phyloP scores from a whole-genome alignment of 768 basidiomycete species.

The Boletus speciosus region DNA sequence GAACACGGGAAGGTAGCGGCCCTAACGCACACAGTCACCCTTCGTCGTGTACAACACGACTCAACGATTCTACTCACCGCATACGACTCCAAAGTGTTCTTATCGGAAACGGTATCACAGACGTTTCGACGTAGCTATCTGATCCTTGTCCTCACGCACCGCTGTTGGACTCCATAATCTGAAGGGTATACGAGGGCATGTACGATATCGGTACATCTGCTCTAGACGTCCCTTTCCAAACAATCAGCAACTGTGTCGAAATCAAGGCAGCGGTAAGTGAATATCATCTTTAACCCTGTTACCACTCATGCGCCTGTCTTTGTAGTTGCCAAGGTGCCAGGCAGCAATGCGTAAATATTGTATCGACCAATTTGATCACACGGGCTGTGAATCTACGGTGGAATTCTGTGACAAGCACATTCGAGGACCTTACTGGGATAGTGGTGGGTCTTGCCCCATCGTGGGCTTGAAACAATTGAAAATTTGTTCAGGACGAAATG shows the following conservation, averaged over 20 bases:
- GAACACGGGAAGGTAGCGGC: too few relatives aligned
- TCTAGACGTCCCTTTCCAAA: conserved; percentile 49
- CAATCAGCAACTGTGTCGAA: conserved; percentile 35
- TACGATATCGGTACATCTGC: conserved; percentile 48
- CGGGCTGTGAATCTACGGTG: conserved; percentile 64
- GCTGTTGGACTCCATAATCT: not conserved
- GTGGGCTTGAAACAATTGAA: not conserved
- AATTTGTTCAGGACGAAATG: conserved; percentile 39
- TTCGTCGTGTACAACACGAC: too few relatives aligned
- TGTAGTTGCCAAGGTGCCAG: conserved; percentile 67
- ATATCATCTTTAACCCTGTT: not conserved
- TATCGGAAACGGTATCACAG: conserved; percentile 71
- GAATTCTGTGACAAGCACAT: conserved; percentile 61
- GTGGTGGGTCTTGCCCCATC: conserved; percentile 28
- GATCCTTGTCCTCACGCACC: not conserved
- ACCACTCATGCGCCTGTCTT: not conserved
- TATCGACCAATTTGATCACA: conserved; percentile 59
- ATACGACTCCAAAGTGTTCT: conserved; percentile 52
- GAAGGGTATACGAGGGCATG: conserved; percentile 40
- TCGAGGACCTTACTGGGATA: conserved; percentile 37
- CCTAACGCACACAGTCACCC: too few relatives aligned
- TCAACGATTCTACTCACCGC: too few relatives aligned
- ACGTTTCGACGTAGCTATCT: conserved; percentile 42
- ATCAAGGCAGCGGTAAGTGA: conserved; percentile 56
- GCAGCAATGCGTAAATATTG: conserved; percentile 55